Base-by-base conservation (phyloP, 352 stramenopile genomes). In the Salisapilia sapeloensis region DNA sequence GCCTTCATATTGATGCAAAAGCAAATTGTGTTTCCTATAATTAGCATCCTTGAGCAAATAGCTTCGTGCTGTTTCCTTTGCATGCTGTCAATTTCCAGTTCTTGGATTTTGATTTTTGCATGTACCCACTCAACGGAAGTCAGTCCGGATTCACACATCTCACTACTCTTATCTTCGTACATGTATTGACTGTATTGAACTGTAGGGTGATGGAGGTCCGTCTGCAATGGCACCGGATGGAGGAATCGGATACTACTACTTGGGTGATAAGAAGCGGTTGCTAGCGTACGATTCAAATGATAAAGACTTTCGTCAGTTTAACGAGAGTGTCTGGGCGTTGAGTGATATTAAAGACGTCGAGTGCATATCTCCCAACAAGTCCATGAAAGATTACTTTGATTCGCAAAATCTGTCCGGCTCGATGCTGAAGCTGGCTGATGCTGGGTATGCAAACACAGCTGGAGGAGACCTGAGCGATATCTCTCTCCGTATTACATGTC, bases 1-100 rank as follows among this genome's bases (percentile, higher is more conserved):
- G 71, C 71, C 67, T 87, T 87, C 71, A 87, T 87, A 82, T 63
- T 64, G 34, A 80, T 87, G 71, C 71, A 56, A 87, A 25, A 87
- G 50, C 17, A 72, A 72, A 61, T 59, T 67, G 69, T 52, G 58
- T 84, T 64, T n/a, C n/a, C n/a, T n/a, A 61, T 79, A 71, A 86
- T 87, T 87, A 84, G 67, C 71, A 71, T 76, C 53, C 62, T 60
- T 58, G 57, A 56, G 56, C 50, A 50, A 57, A 42, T 31, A 29
- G 24, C 32, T 3, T 29, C 5, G 35, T n/a, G 12, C 31, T 28
- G 36, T 35, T 38, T 43, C 33, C 46, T 52, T 33, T 53, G 12
- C 62, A 63, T 62, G 61, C 48, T 63, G 54, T 66, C 45, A 51
- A 41, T 48, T 53, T 65, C 56, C 67, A 84, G 67, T 87, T 84